Evolutionary conservation across 176 grass and related monocot genomes (phyloP), one percentile per base, ranked within the genome.

Genomic region (Aegilops longissima): DNA sequence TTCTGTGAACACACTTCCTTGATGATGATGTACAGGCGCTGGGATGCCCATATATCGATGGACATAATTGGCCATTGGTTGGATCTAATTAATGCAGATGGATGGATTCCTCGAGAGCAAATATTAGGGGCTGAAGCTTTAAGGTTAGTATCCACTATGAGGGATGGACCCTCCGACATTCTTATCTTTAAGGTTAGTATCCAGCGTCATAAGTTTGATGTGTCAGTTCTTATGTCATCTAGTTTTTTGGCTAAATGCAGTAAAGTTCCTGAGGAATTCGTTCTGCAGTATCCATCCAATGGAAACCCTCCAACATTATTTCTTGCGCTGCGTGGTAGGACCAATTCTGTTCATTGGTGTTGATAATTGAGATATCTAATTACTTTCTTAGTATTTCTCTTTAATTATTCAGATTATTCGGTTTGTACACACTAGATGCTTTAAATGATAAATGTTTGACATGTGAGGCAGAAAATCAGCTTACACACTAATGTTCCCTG

Each of bases 41-140:
- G 94, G 97, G 97, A 98, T 90, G 86, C 92, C n/a, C 76, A 98
- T 90, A 96, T 98, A 80, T 96, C 88, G 49, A 92, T 96, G 97
- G 97, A 94, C 73, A 96, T 98, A 58, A 91, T 98, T 88, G 97
- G 93, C 25, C 97, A 98, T 83, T 98, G 97, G 94, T 90, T 98
- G 83, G 97, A 96, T 90, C 87, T 98, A 31, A 86, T 98, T 80
- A 98, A 98, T 90, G 66, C 85, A 69, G 97, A 98, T 92, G 97
- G 97, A 85, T 96, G 94, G 97, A 98, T 98, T 93, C 97, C 97
- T 88, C 89, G 97, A 71, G 97, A 98, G 85, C 92, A 96, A 87
- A 98, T 98, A 29, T 87, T 98, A 81, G 97, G 97, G 83, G 90
- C 88, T 85, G 97, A 98, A 96, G 90, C 94, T 78, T 92, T 96